These are phyloP conservation scores for Elongisporangium prolatum DNA, from an alignment of 352 stramenopile genomes.

Conservation along the genomic window DNA sequence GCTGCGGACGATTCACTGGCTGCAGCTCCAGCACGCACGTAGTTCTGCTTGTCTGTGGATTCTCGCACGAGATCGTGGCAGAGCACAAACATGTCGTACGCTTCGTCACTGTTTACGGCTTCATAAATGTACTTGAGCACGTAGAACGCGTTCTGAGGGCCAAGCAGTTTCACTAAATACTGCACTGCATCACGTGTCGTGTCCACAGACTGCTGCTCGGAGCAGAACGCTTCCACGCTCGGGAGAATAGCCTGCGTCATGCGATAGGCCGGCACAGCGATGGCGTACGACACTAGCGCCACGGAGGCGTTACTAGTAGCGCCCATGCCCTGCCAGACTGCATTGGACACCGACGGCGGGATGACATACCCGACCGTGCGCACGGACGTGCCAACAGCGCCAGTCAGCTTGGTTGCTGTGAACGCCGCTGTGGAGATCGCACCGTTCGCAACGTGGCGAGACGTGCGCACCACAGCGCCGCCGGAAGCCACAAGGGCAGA, in stretches of 20 bases:
- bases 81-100: conserved; percentile 58
- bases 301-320: conserved; percentile 54
- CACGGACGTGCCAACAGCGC: conserved; percentile 47
- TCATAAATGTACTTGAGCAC: conserved; percentile 69
- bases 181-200: conserved; percentile 42
- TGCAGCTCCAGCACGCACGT: conserved; percentile 36
- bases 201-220: conserved; percentile 50
- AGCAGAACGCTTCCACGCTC: conserved; percentile 31
- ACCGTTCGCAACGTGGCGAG: conserved; percentile 41
- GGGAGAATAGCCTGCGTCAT: conserved; percentile 51
- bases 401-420: conserved; percentile 42
- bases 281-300: conserved; percentile 54
- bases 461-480: conserved; percentile 40
- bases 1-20: conserved; percentile 30
- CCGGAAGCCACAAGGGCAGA: conserved; percentile 54
- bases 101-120: conserved; percentile 70
- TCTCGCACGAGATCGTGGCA: conserved; percentile 62
- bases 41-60: conserved; percentile 59
- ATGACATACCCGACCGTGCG: conserved; percentile 51
- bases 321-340: conserved; percentile 56
- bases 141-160: conserved; percentile 72
- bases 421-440: conserved; percentile 53
- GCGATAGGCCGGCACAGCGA: conserved; percentile 62
- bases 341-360: conserved; percentile 51
- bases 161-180: conserved; percentile 48